Base-by-base conservation (phyloP, 352 stramenopile species). In the Thalassiosira hispida region DNA sequence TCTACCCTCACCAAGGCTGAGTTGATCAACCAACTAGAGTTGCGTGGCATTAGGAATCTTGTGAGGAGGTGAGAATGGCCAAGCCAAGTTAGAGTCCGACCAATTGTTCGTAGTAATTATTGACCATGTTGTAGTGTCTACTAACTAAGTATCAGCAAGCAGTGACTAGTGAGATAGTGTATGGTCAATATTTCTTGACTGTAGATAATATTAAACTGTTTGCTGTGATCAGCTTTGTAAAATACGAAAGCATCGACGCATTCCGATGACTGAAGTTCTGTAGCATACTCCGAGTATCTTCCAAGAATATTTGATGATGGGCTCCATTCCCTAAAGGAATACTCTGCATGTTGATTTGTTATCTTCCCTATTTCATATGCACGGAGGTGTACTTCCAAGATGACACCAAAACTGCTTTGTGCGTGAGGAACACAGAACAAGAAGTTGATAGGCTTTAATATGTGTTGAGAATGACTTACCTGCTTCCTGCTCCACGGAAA, bases 191-290 rank as follows among this genome's bases (percentile, higher is more conserved):
- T 5, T 42, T 42, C 5, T 11, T 42, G 33, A 42, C n/a, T n/a
- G n/a, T n/a, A n/a, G n/a, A n/a, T n/a, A n/a, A n/a, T n/a, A n/a
- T n/a, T n/a, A n/a, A n/a, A n/a, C n/a, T n/a, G n/a, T n/a, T n/a
- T n/a, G n/a, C n/a, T n/a, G n/a, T n/a, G n/a, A 57, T 69, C 51
- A 31, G 42, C 18, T 23, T 71, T 71, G 46, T 51, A 71, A 22
- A 71, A 60, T 0, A 71, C 8, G 27, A 61, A 71, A 11, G 47
- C 40, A 71, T 71, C 62, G 20, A 71, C 27, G 33, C 20, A 60
- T 47, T 59, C 42, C 22, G 44, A 49, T n/a, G 16, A 6, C 38
- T 16, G 1, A 20, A 49, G 51, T 16, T 29, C 18, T 9, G 5
- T 25, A 35, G 62, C 62, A 59, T 29, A 61, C 20, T 42, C 9